Conservation (phyloP, 2,329 filamentous ascomycete species). For the Venturia aucupariae region DNA sequence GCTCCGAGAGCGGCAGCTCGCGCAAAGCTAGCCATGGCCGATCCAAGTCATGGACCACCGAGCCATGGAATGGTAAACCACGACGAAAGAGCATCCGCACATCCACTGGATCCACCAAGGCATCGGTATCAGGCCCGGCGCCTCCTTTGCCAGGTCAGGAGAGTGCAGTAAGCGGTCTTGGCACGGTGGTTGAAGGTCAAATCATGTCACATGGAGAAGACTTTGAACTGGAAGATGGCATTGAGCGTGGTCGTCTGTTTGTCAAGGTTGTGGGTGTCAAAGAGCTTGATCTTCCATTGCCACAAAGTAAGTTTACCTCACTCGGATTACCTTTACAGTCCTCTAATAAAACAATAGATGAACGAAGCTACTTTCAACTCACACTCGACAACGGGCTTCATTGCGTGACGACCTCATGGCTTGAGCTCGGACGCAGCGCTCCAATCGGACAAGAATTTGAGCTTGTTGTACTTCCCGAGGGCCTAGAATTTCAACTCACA, state of each 20-base stretch:
- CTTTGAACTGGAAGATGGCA: slow-evolving; percentile 53
- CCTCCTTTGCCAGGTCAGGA: slow-evolving; percentile 83
- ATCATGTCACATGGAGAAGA: slow-evolving; percentile 46
- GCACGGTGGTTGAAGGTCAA: slow-evolving; percentile 62
- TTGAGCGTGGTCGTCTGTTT: slow-evolving; percentile 83
- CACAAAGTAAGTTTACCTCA: slow-evolving; percentile 61
- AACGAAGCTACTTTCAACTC: slow-evolving; percentile 87
- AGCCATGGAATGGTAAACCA: slow-evolving; percentile 84
- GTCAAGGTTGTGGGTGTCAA: slow-evolving; percentile 99
- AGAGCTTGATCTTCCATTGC: slow-evolving; percentile 83
- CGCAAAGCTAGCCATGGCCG: slow-evolving; percentile 64
- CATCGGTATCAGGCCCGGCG: slow-evolving; percentile 47
- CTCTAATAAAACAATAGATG: slow-evolving; percentile 45
- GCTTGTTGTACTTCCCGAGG: slow-evolving; percentile 86
- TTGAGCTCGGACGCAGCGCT: slow-evolving; percentile 83
- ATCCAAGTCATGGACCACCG: slow-evolving; percentile 81
- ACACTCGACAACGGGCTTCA: slow-evolving; percentile 98
- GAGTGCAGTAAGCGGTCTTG: slow-evolving; percentile 61
- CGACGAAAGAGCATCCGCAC: slow-evolving; percentile 57
- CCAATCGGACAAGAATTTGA: slow-evolving; percentile 98
- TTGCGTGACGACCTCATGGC: slow-evolving; percentile 92
- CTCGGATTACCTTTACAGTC: neutral
- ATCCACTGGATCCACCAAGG: slow-evolving; percentile 42
- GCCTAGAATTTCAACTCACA: slow-evolving; percentile 92
- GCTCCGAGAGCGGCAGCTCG: slow-evolving; percentile 59